Evolutionary conservation across 139 green algal species (phyloP).

Genomic region (Prasinococcaceae sp.): DNA sequence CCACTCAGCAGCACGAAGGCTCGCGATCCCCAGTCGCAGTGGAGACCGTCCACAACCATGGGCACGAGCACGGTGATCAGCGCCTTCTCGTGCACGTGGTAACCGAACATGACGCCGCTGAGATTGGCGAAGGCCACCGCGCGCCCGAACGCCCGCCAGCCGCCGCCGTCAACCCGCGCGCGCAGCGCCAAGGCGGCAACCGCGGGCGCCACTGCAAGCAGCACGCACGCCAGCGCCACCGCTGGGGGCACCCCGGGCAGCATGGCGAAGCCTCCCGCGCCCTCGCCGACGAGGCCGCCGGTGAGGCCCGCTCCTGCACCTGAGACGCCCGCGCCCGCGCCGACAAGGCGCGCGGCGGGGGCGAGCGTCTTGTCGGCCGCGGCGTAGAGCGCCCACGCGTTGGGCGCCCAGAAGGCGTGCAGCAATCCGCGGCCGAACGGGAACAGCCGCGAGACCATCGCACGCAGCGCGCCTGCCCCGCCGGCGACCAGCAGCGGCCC

Average conservation of each 20-base stretch:
- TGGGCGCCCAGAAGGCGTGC: conserved; percentile 93
- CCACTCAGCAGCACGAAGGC: conserved; percentile 5
- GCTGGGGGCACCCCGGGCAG: conserved; percentile 46
- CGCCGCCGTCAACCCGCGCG: neutral
- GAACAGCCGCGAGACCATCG: conserved; percentile 58
- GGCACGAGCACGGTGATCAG: conserved; percentile 53
- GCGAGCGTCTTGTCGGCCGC: conserved; percentile 46
- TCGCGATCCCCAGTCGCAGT: neutral
- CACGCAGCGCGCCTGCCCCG: conserved; percentile 5
- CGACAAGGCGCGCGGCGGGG: conserved; percentile 13
- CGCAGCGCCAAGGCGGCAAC: neutral
- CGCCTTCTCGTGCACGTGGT: conserved; percentile 96
- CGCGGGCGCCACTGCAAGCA: neutral
- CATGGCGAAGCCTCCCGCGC: conserved; percentile 28
- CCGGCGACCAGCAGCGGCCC: conserved; percentile 49
- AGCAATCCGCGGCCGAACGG: conserved; percentile 75
- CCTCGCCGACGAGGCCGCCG: conserved; percentile 53
- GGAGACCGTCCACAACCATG: too few relatives aligned
- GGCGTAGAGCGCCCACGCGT: conserved; percentile 83
- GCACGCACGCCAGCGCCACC: neutral
- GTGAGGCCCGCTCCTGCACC: conserved; percentile 24
- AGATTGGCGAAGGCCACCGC: conserved; percentile 28
- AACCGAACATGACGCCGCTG: conserved; percentile 73
- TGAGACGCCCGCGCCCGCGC: conserved; percentile 2
- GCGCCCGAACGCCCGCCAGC: neutral